Evolutionary conservation across 768 basidiomycete species (phyloP), one percentile per base, ranked within the genome.

Genomic region (Tylopilus vinaceipallidus): DNA sequence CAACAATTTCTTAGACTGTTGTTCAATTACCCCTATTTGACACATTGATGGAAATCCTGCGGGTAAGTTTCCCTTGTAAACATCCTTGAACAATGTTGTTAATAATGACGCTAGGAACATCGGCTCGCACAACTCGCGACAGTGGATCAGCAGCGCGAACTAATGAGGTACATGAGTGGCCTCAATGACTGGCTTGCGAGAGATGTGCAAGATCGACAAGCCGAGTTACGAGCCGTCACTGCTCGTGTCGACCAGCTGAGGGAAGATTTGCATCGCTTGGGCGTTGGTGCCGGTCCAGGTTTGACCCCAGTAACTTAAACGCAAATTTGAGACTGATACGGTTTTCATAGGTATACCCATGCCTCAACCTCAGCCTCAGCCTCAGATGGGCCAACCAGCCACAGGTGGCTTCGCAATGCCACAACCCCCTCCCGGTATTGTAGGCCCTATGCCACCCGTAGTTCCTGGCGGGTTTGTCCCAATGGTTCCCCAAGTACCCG

Each of bases 131-230:
- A 88, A 64, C 66, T 81, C 17, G 88, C 86, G 0, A 85, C 86
- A 23, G 78, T 90, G 13, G 84, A 87, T 40, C 88, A 91, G 59
- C 88, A 88, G 56, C 77, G 87, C 33, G 87, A 88, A 62, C 70
- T 90, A 43, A 88, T 88, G 80, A 73, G 85, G 45, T 91, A 93
- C 56, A 84, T 93, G 80, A 62, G 78, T 41, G 79, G 75, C 2
- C 70, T 92, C 27, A 93, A 92, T 54, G 77, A 80, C 29, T 93
- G 91, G 91, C 71, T 93, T 14, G 83, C 77, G 48, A 78, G 83
- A 29, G 91, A 93, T 63, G 88, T 90, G 0, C 75, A 77, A 39
- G 88, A 91, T 66, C 83, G 91, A 20, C 89, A 89, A 53, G 74
- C 78, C 4, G 90, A 91, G 61, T 68, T 92, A 33, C 76, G 76